A percentile compares a stretch with the other conserved stretches of the same genome.
Evolutionary conservation across 345 rosid species (phyloP).

Genomic region (Reutealis trisperma): DNA sequence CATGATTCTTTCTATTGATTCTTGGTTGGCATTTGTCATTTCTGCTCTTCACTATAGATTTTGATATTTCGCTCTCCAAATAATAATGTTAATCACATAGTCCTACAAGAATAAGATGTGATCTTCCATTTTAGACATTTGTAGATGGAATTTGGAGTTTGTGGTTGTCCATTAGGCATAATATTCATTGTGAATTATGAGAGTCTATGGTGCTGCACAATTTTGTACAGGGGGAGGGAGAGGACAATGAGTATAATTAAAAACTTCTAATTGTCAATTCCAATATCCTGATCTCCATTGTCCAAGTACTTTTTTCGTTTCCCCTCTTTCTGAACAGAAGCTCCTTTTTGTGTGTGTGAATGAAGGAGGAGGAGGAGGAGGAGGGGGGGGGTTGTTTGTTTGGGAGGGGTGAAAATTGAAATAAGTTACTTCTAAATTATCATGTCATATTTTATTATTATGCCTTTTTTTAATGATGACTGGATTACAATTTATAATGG

Average conservation of each 20-base stretch:
- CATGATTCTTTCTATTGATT: neutral
- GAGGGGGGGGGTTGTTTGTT: no score
- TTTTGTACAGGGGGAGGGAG: no score
- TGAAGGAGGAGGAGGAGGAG: no score
- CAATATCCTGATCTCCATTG: no score
- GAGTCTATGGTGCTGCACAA: neutral
- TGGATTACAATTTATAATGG: neutral
- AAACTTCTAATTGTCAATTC: no score
- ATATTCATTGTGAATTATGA: neutral
- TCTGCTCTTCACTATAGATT: neutral
- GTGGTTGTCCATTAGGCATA: neutral
- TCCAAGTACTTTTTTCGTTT: no score
- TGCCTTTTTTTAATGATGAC: neutral
- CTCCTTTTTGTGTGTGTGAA: no score
- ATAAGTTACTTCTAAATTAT: no score
- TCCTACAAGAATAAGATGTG: neutral
- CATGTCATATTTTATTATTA: no score
- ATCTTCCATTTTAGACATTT: neutral
- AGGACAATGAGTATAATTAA: no score
- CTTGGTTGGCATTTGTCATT: neutral
- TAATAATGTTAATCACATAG: neutral
- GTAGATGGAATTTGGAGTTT: neutral
- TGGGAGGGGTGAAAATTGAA: no score
- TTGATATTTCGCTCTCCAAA: neutral
- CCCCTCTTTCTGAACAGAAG: no score